Evolutionary conservation across 1,284 basidiomycete genomes (phyloP), one percentile per base, ranked within the genome.

Genomic region (Farysia itapuensis): DNA sequence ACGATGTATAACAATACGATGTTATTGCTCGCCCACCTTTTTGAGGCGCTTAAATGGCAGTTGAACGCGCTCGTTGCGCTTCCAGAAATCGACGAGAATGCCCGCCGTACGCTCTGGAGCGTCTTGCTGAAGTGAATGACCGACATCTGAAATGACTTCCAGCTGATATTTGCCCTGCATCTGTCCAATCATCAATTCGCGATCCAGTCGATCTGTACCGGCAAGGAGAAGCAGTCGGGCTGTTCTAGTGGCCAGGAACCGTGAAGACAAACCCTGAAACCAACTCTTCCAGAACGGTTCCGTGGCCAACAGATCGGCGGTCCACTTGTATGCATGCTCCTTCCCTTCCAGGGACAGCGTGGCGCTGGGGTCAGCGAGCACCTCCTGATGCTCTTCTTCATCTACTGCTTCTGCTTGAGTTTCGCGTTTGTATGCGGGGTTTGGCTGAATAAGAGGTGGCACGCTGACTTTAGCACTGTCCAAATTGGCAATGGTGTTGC

Each of bases 91-190:
- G 3, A 90, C 82, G 33, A 97, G 74, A 22, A 88, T 84, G 50
- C 86, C 83, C 0, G 92, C 91, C 2, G 92, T 80, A 15, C 81
- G 81, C 2, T 81, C 84, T 0, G 93, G 93, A 64, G 92, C 85
- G 70, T 97, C 93, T 86, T 96, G 93, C 43, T 97, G 94, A 32
- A 98, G 77, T 79, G 94, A 88, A 74, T 98, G 94, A 0, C 94
- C 94, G 0, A 90, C 90, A 16, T 85, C 85, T 4, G 84, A 83
- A 56, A 95, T 83, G 20, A 97, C 90, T 18, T 84, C 85, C 67
- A 96, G 82, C 78, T 97, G 94, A 79, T 96, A 97, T 77, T 96
- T 96, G 46, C 70, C 72, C 52, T 79, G 78, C 94, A 98, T 97
- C 78, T 98, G 94, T 0, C 92, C 95, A 37, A 98, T 93, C 88